Base-by-base conservation (phyloP, 1,284 basidiomycete species). In the Rhodotorula sp. region DNA sequence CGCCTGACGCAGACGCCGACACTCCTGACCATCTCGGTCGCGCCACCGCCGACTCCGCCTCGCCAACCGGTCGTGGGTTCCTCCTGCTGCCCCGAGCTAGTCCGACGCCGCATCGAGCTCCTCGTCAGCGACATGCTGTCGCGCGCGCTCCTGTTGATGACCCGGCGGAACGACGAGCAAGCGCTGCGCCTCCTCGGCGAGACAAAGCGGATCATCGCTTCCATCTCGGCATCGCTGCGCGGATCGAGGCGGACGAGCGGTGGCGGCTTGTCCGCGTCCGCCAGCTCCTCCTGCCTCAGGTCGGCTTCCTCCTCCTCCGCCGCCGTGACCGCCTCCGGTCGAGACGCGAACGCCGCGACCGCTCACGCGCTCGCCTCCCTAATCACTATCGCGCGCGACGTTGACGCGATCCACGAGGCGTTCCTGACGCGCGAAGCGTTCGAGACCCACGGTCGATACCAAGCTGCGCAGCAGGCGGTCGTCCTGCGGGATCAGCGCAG, bases 51-150 rank as follows among this genome's bases (percentile, higher is more conserved):
- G 3, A 55, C 64, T 82, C 80, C 26, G 84, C 8, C 56, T 14
- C 64, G 53, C 6, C 55, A 49, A 4, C 44, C 37, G 37, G 37
- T 42, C 10, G 37, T 12, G 22, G 80, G 56, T 71, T 14, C 84
- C 84, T 14, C 83, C 84, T 0, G 81, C 84, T 20, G 91, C 95
- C 79, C 92, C 0, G 87, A 89, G 53, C 92, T 97, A 75, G 88
- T 95, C 33, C 87, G 93, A n/a, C 85, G 94, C 53, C 84, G 94
- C 44, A 95, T 95, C 90, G 94, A 97, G 82, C 86, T 96, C 8
- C 85, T 96, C 42, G 89, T 91, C 20, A 89, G 89, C 42, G 94
- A 97, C 81, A 96, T 96, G 91, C 91, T 96, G 78, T 94, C 92
- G 2, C 88, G 94, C 29, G 90, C 91, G 14, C 85, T 97, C 37